Percentiles rank a stretch among this genome's conserved stretches.
Evolutionary conservation across 768 basidiomycete species (phyloP).

Genomic region (Suillus hirtellus): DNA sequence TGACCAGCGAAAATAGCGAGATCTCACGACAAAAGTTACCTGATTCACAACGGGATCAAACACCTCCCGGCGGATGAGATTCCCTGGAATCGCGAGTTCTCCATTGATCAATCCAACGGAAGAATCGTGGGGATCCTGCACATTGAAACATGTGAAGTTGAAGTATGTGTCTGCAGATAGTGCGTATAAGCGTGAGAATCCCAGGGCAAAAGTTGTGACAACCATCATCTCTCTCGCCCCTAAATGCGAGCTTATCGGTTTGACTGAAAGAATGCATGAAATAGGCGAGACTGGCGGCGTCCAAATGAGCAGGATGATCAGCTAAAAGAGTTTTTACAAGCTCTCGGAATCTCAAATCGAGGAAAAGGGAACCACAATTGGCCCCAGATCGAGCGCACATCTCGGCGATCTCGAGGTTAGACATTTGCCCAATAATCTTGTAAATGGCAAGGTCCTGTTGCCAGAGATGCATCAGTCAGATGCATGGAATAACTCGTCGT

Average conservation of each 20-base stretch:
- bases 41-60: conserved; percentile 86
- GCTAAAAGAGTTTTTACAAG: conserved; percentile 73
- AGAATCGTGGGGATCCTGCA: conserved; percentile 79
- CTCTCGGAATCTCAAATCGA: conserved; percentile 84
- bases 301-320: conserved; percentile 86
- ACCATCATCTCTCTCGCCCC: conserved; percentile 77
- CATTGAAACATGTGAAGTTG: conserved; percentile 89
- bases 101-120: conserved; percentile 80
- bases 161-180: conserved; percentile 67
- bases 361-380: conserved; percentile 85
- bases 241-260: conserved; percentile 81
- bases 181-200: conserved; percentile 9
- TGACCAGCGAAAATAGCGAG: conserved; percentile 11
- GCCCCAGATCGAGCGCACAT: conserved; percentile 86
- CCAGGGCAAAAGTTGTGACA: conserved; percentile 21
- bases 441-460: conserved; percentile 51
- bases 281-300: conserved; percentile 78
- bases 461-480: not conserved
- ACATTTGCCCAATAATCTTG: conserved; percentile 79
- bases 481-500: conserved; percentile 24
- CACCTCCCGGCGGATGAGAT: conserved; percentile 75
- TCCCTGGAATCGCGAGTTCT: conserved; percentile 81
- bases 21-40: conserved; percentile 41
- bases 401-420: conserved; percentile 88
- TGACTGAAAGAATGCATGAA: conserved; percentile 91